These are phyloP conservation scores for Ceratocystis huliohia DNA, from an alignment of 2,329 filamentous ascomycete species.

Conservation along the genomic window DNA sequence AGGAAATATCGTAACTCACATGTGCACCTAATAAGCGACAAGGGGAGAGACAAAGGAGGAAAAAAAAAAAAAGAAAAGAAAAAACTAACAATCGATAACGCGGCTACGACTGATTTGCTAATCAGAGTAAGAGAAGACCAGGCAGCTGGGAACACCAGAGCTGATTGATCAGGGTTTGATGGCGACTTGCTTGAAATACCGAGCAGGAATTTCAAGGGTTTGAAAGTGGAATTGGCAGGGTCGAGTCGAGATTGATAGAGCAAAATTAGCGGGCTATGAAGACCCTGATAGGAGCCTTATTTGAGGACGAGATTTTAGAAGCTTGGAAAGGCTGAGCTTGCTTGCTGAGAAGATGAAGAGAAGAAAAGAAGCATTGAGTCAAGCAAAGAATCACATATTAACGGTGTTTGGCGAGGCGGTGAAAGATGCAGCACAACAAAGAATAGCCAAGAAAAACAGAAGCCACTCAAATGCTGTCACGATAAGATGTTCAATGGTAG, in stretches of 20 bases:
- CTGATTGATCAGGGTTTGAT: neutral
- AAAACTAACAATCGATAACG: neutral
- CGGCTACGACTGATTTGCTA: neutral
- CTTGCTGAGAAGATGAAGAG: constrained; percentile 18
- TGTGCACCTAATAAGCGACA: neutral
- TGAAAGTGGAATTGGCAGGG: neutral
- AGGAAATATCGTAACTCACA: neutral
- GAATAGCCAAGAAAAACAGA: neutral
- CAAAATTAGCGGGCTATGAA: constrained; percentile 6
- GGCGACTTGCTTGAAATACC: neutral
- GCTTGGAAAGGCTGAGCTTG: neutral
- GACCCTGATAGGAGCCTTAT: neutral
- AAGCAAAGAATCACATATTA: constrained; percentile 21
- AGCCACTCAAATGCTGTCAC: too few species aligned
- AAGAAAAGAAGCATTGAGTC: constrained; percentile 14
- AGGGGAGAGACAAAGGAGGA: neutral
- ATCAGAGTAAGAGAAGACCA: neutral
- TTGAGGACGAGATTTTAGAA: neutral
- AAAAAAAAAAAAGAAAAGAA: neutral
- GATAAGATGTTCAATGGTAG: neutral
- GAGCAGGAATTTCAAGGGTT: constrained; percentile 8
- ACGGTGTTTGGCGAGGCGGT: constrained; percentile 11
- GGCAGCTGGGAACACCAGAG: neutral
- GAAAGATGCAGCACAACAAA: neutral
- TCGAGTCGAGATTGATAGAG: neutral